Percentiles rank a stretch among this genome's conserved stretches.
Conservation (phyloP, 2,329 filamentous ascomycete genomes). For the Grosmannia serpens region DNA sequence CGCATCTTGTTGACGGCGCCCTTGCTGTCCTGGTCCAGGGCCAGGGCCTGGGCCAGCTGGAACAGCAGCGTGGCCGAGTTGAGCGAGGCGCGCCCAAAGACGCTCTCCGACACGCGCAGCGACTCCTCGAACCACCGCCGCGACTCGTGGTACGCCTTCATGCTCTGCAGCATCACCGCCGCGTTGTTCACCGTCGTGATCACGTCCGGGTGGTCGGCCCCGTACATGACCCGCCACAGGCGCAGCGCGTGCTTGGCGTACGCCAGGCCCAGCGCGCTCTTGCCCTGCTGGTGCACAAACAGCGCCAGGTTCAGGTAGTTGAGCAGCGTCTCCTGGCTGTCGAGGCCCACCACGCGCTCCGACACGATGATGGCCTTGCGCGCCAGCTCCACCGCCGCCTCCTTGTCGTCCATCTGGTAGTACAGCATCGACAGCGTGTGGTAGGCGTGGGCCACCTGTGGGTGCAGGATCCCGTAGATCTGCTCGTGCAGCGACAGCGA, state of each 20-base stretch:
- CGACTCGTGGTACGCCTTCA: slow-evolving; percentile 91
- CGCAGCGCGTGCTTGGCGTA: slow-evolving; percentile 90
- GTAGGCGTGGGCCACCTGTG: slow-evolving; percentile 91
- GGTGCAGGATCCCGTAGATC: slow-evolving; percentile 94
- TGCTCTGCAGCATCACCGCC: slow-evolving; percentile 92
- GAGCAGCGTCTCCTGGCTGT: slow-evolving; percentile 85
- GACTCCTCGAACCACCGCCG: slow-evolving; percentile 95
- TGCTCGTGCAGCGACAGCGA: slow-evolving; percentile 94
- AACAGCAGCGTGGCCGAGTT: slow-evolving; percentile 92
- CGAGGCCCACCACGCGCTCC: slow-evolving; percentile 85
- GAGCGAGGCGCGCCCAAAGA: slow-evolving; percentile 81
- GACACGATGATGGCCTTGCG: slow-evolving; percentile 95
- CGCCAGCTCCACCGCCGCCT: slow-evolving; percentile 85
- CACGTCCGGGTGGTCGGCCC: slow-evolving; percentile 84
- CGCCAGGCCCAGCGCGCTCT: slow-evolving; percentile 74
- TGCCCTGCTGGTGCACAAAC: slow-evolving; percentile 84
- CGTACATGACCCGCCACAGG: slow-evolving; percentile 96
- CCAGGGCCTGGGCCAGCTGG: slow-evolving; percentile 91
- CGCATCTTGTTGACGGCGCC: slow-evolving; percentile 86
- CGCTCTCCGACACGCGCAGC: slow-evolving; percentile 73
- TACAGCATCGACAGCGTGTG: slow-evolving; percentile 92
- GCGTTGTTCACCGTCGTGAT: slow-evolving; percentile 99
- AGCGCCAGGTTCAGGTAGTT: slow-evolving; percentile 93
- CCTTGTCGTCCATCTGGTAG: slow-evolving; percentile 96
- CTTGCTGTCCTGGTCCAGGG: slow-evolving; percentile 91